Conservation (phyloP, 2,329 filamentous ascomycete genomes). For the Pezicula carpinea region DNA sequence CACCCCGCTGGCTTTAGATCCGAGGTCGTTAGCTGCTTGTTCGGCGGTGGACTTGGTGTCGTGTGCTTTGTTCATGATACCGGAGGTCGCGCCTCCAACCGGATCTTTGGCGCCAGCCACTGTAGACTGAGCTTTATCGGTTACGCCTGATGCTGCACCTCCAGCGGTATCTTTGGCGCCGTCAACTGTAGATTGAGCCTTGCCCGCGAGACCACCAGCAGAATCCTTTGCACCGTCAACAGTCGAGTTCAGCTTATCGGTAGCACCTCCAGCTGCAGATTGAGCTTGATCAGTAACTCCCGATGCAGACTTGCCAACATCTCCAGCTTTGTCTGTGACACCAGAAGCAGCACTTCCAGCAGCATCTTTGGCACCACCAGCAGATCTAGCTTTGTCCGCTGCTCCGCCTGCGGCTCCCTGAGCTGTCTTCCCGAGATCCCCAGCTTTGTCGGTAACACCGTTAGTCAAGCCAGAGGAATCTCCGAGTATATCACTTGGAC, state of each 20-base stretch:
- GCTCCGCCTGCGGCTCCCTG: slow-evolving; percentile 6
- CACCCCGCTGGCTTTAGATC: neutral
- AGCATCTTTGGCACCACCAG: slow-evolving; percentile 3
- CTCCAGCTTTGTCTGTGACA: slow-evolving; percentile 3
- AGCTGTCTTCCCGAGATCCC: slow-evolving; percentile 3
- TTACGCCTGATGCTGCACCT: too few species aligned
- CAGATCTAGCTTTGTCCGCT: slow-evolving; percentile 7
- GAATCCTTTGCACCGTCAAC: neutral
- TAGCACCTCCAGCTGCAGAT: neutral
- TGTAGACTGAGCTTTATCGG: neutral
- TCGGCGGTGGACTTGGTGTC: neutral
- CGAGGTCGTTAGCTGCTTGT: too few species aligned
- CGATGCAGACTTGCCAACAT: neutral
- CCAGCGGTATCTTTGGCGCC: neutral
- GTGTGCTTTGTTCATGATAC: neutral
- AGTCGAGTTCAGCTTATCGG: slow-evolving; percentile 3
- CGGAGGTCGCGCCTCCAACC: too few species aligned
- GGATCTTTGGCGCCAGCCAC: neutral
- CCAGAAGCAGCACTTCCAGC: slow-evolving; percentile 3
- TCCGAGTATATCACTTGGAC: slow-evolving; percentile 3
- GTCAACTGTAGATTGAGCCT: neutral
- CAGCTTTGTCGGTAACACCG: slow-evolving; percentile 2
- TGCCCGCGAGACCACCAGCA: neutral
- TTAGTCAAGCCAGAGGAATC: neutral
- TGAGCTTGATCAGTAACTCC: neutral